Evolutionary conservation across 805 yeast species (phyloP), one percentile per base, ranked within the genome.

Genomic region (Saturnispora dispora): DNA sequence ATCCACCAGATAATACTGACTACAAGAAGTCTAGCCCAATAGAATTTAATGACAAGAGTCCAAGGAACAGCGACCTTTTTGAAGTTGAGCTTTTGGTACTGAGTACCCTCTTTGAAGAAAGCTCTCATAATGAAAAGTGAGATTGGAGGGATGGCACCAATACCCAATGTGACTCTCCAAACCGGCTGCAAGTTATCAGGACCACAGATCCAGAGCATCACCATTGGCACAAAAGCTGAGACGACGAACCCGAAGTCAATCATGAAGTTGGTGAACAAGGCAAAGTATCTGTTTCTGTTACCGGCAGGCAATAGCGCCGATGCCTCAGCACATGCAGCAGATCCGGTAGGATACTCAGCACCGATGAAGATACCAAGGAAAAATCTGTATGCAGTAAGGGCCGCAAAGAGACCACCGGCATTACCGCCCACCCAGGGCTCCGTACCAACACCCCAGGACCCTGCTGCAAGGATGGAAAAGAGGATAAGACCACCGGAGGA

Each of bases 261-360:
- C 86, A 84, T 84, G 61, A 78, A 75, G 66, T 89, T 85, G 41
- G 97, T 89, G 68, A 89, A 90, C 86, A 89, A 81, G 51, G 82
- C 77, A 63, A 90, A 89, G 74, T 85, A 89, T 65, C 96, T 77
- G 71, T 90, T 88, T 72, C 97, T 83, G 54, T 77, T 75, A 52
- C 95, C 95, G n/a, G 80, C 75, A 17, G 90, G 86, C 59, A 89
- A 71, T 55, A 79, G 70, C 52, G 85, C 82, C 45, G 95, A 81
- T 39, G 95, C 93, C 68, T 90, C 97, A 28, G 96, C 89, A 58
- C 95, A 88, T 36, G 95, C 95, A 18, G 90, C 91, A 8, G 96
- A 84, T 44, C 96, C 90, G 13, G 95, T 84, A 45, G 96, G 96
- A 64, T 90, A 90, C 69, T 90, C 98, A 47, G 95, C 90, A 60